Evolutionary conservation across 2,329 filamentous ascomycete species (phyloP), one percentile per base, ranked within the genome.

Genomic region (Alternaria sp.): DNA sequence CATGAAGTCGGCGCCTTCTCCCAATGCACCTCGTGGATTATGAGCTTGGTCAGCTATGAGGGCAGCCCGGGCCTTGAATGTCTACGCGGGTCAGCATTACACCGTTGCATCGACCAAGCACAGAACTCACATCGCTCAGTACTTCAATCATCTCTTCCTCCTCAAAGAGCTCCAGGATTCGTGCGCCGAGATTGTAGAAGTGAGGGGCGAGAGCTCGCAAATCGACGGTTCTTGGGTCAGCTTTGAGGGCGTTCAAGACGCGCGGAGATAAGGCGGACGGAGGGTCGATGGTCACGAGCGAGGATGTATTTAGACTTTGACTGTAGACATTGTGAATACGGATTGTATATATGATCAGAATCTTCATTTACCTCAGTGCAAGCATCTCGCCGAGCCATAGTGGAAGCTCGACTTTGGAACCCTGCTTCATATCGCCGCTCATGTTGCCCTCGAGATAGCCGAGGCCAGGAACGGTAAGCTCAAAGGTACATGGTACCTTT

Each of bases 381-480:
- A 99, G 91, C 87, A 97, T 95, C 80, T 97, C 93, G 70, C 91
- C 93, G 12, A 99, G 89, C 96, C 96, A 99, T 69, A 98, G 86
- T 2, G 96, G 96, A 1, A 98, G 89, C 65, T 91, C 88, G 50
- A 98, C 86, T 46, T 90, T 89, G 1, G 93, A 95, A 64, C 92
- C 92, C 58, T 90, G 82, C 79, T 95, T 96, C 73, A 98, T 90
- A 73, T 87, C 86, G 69, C 85, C 85, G 49, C 86, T 87, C 23
- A 91, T 87, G 75, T 93, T 95, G 74, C 93, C 93, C 81, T 97
- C 93, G 63, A 99, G 86, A 79, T 97, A 93, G 70, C 94, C 94
- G 49, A 98, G 88, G 60, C 92, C 90, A 19, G 93, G 91, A 30
- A 97, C 90, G 63, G 95, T 91, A 75, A 97, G 88, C 76, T 97